Percentiles rank a stretch among this genome's conserved stretches.
Evolutionary conservation across 2,329 filamentous ascomycete species (phyloP).

Genomic region (Aaosphaeria pasadenensis): DNA sequence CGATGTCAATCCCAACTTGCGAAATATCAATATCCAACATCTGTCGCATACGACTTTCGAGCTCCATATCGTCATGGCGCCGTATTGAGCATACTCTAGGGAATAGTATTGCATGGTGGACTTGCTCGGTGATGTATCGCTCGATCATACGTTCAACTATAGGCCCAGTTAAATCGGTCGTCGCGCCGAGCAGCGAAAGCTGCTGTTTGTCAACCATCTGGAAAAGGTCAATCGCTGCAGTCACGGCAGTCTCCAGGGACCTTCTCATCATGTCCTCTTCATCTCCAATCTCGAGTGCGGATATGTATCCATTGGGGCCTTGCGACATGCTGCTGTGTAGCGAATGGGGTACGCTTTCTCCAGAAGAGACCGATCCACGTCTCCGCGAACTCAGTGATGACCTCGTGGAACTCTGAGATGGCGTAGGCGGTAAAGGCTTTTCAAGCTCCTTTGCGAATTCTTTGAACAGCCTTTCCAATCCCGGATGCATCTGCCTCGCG

Average conservation of each 20-base stretch:
- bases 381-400: slow-evolving; percentile 32
- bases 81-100: slow-evolving; percentile 76
- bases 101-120: slow-evolving; percentile 82
- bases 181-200: slow-evolving; percentile 83
- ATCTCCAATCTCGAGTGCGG: slow-evolving; percentile 67
- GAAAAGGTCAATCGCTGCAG: slow-evolving; percentile 90
- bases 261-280: slow-evolving; percentile 89
- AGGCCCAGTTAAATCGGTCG: slow-evolving; percentile 88
- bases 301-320: slow-evolving; percentile 35
- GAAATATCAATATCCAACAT: slow-evolving; percentile 95
- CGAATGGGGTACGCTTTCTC: slow-evolving; percentile 33
- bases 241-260: slow-evolving; percentile 87
- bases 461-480: slow-evolving; percentile 82
- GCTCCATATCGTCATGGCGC: slow-evolving; percentile 76
- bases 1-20: slow-evolving; percentile 85
- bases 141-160: slow-evolving; percentile 93
- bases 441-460: slow-evolving; percentile 87
- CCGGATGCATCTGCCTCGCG: slow-evolving; percentile 90
- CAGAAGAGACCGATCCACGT: slow-evolving; percentile 34
- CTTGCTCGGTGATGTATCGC: slow-evolving; percentile 87
- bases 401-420: slow-evolving; percentile 41
- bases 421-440: slow-evolving; percentile 76
- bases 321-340: slow-evolving; percentile 37
- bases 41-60: slow-evolving; percentile 85
- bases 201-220: slow-evolving; percentile 95